Evolutionary conservation across 2,329 filamentous ascomycete species (phyloP).

Genomic region (Fusarium sp.): DNA sequence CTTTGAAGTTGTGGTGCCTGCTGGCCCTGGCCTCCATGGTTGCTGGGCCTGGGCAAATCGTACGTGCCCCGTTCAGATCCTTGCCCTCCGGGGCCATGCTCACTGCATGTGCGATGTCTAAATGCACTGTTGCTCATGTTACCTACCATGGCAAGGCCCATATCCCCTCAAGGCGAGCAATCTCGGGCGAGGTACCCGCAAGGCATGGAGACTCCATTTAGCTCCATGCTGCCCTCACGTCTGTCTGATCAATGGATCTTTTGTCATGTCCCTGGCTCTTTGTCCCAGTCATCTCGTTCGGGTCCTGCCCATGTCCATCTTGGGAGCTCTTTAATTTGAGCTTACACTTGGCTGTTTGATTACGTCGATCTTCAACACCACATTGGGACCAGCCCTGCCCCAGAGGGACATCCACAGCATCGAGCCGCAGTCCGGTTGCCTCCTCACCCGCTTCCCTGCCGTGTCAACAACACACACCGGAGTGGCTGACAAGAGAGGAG

Average conservation of each 20-base stretch:
- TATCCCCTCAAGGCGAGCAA: constrained; percentile 21
- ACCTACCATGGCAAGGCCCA: constrained; percentile 2
- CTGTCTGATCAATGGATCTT: constrained; percentile 28
- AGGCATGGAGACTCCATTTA: constrained; percentile 34
- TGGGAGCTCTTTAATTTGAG: constrained; percentile 20
- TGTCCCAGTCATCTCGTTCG: constrained; percentile 23
- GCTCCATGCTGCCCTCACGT: constrained; percentile 33
- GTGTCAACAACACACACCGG: constrained; percentile 8
- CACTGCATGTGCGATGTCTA: constrained; percentile 39
- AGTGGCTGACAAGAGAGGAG: constrained; percentile 34
- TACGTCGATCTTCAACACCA: constrained; percentile 20
- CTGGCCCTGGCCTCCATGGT: constrained; percentile 25
- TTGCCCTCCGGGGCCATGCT: constrained; percentile 25
- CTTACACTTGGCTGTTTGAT: constrained; percentile 31
- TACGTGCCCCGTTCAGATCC: constrained; percentile 31
- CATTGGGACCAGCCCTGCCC: constrained; percentile 17
- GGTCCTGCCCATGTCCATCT: constrained; percentile 13
- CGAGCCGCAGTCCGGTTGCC: constrained; percentile 19
- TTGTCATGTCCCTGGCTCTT: constrained; percentile 30
- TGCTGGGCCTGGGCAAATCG: constrained; percentile 33
- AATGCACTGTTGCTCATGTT: constrained; percentile 42
- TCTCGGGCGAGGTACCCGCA: constrained; percentile 38
- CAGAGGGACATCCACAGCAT: constrained; percentile 15
- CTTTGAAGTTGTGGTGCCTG: constrained; percentile 38
- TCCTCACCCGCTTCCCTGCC: constrained; percentile 20